Conservation (phyloP, 2,329 filamentous ascomycete genomes). For the Torrubiella hemipterigena region DNA sequence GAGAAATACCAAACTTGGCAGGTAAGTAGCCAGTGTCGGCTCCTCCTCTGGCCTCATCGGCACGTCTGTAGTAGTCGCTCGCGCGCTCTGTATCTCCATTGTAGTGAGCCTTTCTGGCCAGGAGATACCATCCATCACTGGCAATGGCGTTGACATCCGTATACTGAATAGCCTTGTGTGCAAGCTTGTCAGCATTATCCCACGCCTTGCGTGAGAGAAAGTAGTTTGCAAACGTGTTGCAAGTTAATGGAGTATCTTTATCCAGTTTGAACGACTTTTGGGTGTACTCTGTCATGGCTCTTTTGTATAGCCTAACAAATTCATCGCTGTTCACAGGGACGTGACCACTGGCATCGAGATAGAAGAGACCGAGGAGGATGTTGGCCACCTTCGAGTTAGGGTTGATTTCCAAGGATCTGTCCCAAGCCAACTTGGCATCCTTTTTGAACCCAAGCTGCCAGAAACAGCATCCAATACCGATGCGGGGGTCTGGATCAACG, state of each 20-base stretch:
- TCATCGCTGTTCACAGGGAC: constrained; percentile 73
- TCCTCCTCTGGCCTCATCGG: constrained; percentile 84
- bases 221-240: constrained; percentile 80
- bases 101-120: constrained; percentile 85
- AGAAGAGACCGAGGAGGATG: constrained; percentile 79
- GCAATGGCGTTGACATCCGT: constrained; percentile 95
- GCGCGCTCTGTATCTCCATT: constrained; percentile 64
- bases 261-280: constrained; percentile 90
- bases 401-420: constrained; percentile 68
- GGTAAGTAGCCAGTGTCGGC: constrained; percentile 85
- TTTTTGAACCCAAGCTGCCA: constrained; percentile 95
- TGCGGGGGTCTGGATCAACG: constrained; percentile 85
- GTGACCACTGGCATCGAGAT: constrained; percentile 75
- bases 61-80: constrained; percentile 74
- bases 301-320: constrained; percentile 78
- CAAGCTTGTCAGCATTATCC: constrained; percentile 71
- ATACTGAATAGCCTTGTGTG: constrained; percentile 86
- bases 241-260: constrained; percentile 81
- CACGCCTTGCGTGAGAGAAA: constrained; percentile 77
- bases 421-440: constrained; percentile 83
- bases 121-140: constrained; percentile 93
- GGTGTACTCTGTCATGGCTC: constrained; percentile 88
- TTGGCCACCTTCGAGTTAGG: constrained; percentile 82
- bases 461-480: constrained; percentile 92
- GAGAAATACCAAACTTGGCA: constrained; percentile 87